Evolutionary conservation across 192 early-diverging fungal genomes (phyloP).

Genomic region (Coemansia sp.): DNA sequence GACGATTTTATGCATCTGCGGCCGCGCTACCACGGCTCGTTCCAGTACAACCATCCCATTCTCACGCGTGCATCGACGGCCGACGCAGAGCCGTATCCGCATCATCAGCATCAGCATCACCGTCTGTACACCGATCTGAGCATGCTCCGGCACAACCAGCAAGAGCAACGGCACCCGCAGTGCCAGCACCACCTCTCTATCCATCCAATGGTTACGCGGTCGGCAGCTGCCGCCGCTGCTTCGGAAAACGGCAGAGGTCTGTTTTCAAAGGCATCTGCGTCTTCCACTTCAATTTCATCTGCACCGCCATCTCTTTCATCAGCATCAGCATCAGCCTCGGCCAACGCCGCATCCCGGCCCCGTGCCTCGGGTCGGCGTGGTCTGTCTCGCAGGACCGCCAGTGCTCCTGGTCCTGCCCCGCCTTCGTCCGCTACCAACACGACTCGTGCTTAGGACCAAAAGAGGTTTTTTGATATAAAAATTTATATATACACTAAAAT

Average conservation of each 20-base stretch:
- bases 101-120: not conserved
- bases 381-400: constrained; percentile 29
- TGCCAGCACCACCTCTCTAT: not conserved
- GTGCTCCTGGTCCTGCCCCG: constrained; percentile 34
- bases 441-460: not conserved
- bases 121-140: not conserved
- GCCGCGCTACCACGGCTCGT: constrained; percentile 2
- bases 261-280: constrained; percentile 6
- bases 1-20: constrained; percentile 14
- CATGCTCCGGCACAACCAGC: too few relatives aligned
- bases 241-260: not conserved
- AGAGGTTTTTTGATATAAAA: too few relatives aligned
- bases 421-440: constrained; percentile 1
- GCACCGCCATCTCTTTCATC: not conserved
- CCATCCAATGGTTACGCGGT: constrained; percentile 15
- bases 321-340: not conserved
- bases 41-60: constrained; percentile 7
- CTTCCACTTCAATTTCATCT: constrained; percentile 4
- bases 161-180: too few relatives aligned
- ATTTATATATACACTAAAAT: too few relatives aligned
- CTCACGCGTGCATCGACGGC: constrained; percentile 38
- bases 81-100: constrained; percentile 1
- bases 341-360: not conserved
- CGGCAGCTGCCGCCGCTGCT: constrained; percentile 14
- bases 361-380: constrained; percentile 11